Evolutionary conservation across 148 eudicot genomes (phyloP).

Genomic region (Cornus florida): DNA sequence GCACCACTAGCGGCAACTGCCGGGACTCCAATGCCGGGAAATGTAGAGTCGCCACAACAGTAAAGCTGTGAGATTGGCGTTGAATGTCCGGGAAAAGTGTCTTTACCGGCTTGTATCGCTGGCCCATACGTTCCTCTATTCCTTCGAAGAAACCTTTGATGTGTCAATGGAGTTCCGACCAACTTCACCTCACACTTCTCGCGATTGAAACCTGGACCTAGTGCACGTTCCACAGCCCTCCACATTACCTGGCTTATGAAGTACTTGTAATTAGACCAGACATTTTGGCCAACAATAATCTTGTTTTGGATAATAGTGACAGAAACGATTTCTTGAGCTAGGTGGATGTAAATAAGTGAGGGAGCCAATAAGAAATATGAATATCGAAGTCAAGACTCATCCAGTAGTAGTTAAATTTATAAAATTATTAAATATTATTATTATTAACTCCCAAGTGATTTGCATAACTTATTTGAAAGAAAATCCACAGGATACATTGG

Average conservation of each 20-base stretch:
- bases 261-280: neutral
- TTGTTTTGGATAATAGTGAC: neutral
- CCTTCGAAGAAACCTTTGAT: constrained; percentile 74
- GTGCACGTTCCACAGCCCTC: constrained; percentile 81
- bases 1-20: constrained; percentile 99
- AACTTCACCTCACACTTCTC: constrained; percentile 82
- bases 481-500: neutral
- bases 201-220: constrained; percentile 76
- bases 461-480: neutral
- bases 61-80: constrained; percentile 77
- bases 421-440: no score
- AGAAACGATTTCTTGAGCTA: neutral
- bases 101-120: constrained; percentile 84
- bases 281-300: no score
- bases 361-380: no score
- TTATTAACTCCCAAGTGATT: no score
- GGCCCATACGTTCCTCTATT: constrained; percentile 97
- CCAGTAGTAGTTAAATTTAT: neutral
- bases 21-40: constrained; percentile 96
- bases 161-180: constrained; percentile 93
- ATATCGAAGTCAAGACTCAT: neutral
- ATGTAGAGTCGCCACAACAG: constrained; percentile 96
- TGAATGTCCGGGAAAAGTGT: constrained; percentile 80
- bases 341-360: neutral
- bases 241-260: constrained; percentile 61